phyloP scores from a whole-genome alignment of 2,329 filamentous ascomycete genomes.

The Tolypocladium amazonense region DNA sequence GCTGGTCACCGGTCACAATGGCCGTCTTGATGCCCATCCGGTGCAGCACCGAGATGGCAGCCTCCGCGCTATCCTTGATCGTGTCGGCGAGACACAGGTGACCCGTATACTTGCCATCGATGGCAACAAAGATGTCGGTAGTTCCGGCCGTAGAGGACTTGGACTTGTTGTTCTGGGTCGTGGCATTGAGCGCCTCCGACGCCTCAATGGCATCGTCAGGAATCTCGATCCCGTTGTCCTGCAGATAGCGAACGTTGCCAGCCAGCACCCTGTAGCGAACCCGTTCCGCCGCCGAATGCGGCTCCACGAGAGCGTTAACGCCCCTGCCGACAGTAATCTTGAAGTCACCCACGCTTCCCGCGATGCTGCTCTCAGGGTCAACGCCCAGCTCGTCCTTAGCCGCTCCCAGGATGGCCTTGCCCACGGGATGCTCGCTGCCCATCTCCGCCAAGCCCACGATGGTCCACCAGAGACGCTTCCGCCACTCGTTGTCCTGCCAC shows the following conservation, averaged over 20 bases:
- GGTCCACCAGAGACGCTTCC: constrained; percentile 83
- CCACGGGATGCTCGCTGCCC: constrained; percentile 91
- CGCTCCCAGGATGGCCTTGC: constrained; percentile 69
- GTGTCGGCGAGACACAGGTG: constrained; percentile 79
- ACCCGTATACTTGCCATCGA: constrained; percentile 72
- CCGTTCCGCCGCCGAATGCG: constrained; percentile 55
- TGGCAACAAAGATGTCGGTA: constrained; percentile 85
- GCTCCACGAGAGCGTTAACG: constrained; percentile 72
- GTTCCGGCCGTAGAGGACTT: constrained; percentile 45
- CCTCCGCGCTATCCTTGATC: constrained; percentile 77
- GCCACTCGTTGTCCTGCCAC: constrained; percentile 62
- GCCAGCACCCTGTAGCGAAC: constrained; percentile 69
- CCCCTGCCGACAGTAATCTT: constrained; percentile 74
- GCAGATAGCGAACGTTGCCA: constrained; percentile 72
- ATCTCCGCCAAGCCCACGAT: constrained; percentile 90
- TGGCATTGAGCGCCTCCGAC: constrained; percentile 46
- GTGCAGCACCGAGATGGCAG: constrained; percentile 70
- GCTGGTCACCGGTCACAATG: constrained; percentile 90
- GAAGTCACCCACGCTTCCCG: constrained; percentile 81
- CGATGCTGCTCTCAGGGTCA: constrained; percentile 60
- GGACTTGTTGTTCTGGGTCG: constrained; percentile 15
- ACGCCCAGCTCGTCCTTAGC: constrained; percentile 70
- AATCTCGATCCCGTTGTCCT: constrained; percentile 56
- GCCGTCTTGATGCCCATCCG: constrained; percentile 79
- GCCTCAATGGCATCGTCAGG: constrained; percentile 52